phyloP scores from a whole-genome alignment of 169 alveolate species.

The Plasmodium berghei region DNA sequence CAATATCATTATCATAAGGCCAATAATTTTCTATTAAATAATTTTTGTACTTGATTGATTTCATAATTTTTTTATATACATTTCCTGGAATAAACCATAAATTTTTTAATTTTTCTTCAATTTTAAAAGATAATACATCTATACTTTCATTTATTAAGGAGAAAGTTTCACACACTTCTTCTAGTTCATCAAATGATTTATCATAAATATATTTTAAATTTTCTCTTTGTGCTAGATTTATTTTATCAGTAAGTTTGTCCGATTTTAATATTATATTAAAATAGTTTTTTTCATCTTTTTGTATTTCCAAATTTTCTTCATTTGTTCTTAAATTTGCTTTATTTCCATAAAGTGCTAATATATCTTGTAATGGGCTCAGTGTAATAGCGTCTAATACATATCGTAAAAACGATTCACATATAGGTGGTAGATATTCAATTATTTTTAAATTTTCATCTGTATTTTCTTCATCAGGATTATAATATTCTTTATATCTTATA shows the following conservation, averaged over 20 bases:
- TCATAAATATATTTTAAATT: slow-evolving; percentile 67
- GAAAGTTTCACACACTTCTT: slow-evolving; percentile 62
- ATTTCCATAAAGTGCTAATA: slow-evolving; percentile 24
- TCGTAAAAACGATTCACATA: slow-evolving; percentile 83
- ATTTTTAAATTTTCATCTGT: slow-evolving; percentile 81
- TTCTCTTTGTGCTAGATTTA: slow-evolving; percentile 62
- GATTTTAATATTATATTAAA: slow-evolving; percentile 28
- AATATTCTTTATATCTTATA: slow-evolving; percentile 83
- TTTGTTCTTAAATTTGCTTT: slow-evolving; percentile 25
- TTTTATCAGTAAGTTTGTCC: slow-evolving; percentile 67
- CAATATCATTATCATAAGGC: slow-evolving; percentile 68
- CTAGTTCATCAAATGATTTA: slow-evolving; percentile 64
- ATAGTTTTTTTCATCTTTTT: slow-evolving; percentile 17
- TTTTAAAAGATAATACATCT: slow-evolving; percentile 60
- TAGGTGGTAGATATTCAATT: slow-evolving; percentile 82
- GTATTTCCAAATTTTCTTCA: slow-evolving; percentile 30
- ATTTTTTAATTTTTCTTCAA: slow-evolving; percentile 77
- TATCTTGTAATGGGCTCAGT: slow-evolving; percentile 48
- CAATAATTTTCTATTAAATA: slow-evolving; percentile 79
- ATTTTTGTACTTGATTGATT: slow-evolving; percentile 80
- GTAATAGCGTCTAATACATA: slow-evolving; percentile 62
- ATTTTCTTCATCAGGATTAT: slow-evolving; percentile 80
- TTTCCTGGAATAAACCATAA: slow-evolving; percentile 86
- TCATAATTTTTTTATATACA: slow-evolving; percentile 75
- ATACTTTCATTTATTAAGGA: slow-evolving; percentile 59